Evolutionary conservation across 768 basidiomycete genomes (phyloP), one percentile per base, ranked within the genome.

Genomic region (Hericium erinaceus): DNA sequence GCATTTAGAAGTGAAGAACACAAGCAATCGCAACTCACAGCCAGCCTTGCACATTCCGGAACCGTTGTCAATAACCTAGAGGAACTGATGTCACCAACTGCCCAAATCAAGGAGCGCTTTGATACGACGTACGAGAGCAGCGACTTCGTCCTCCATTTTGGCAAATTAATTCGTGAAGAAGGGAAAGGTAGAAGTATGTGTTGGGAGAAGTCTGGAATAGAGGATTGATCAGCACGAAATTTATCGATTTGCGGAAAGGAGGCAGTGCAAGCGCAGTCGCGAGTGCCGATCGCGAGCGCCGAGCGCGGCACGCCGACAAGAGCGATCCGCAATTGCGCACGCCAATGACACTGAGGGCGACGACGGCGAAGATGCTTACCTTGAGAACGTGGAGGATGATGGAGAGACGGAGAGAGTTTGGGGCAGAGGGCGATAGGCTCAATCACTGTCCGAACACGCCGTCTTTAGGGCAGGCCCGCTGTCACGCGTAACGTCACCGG

Each of bases 11-110:
- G 2, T 22, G 26, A 55, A 58, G 58, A 50, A 59, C 28, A 54
- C 39, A 40, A 52, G 60, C 52, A 60, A 54, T 54, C 53, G 37
- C 26, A 40, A 86, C 88, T 67, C 72, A 92, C 90, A 93, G 76
- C 97, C 95, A 83, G 95, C 95, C 80, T 98, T 98, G 88, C 95
- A 98, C 95, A 98, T 98, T 76, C 95, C 95, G 70, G 95, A 98
- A 70, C 92, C 92, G 73, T 91, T 91, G 75, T 92, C 88, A 71
- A 90, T 87, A 74, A 91, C 89, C 88, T 89, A 63, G 16, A 41
- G 64, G 11, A 44, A 0, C 41, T 52, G 48, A 58, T 51, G 24
- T 51, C 24, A 37, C 20, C 3, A 15, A 12, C 10, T 51, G 49
- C 28, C 11, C 20, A 26, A 48, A 56, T 51, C 15, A n/a, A 37